A percentile compares a stretch with the other conserved stretches of the same genome.
Conservation (phyloP, 495 filamentous ascomycete species). For the Hypoxylon fragiforme region DNA sequence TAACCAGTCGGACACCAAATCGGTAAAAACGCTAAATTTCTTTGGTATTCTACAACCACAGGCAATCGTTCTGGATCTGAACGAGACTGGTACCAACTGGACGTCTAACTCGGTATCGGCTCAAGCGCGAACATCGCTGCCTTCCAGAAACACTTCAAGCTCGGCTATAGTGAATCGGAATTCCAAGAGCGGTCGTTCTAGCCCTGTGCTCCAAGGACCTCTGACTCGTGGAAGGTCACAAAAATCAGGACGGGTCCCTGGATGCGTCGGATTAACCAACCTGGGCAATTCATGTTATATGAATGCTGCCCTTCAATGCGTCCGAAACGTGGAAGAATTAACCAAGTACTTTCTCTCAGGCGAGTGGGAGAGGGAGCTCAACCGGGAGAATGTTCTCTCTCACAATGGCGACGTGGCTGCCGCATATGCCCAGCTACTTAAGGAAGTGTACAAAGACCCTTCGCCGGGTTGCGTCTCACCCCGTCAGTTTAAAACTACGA, state of each 20-base stretch:
- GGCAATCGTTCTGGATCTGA: slow-evolving; percentile 41
- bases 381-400: slow-evolving; percentile 78
- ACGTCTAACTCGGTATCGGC: slow-evolving; percentile 30
- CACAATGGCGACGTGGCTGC: slow-evolving; percentile 82
- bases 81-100: slow-evolving; percentile 37
- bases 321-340: slow-evolving; percentile 88
- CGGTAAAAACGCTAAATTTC: slow-evolving; percentile 27
- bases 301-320: slow-evolving; percentile 94
- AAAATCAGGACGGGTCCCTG: slow-evolving; percentile 61
- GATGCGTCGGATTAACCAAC: slow-evolving; percentile 82
- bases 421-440: slow-evolving; percentile 73
- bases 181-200: slow-evolving; percentile 61
- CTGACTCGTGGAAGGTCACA: slow-evolving; percentile 69
- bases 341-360: slow-evolving; percentile 84
- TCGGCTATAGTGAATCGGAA: slow-evolving; percentile 35
- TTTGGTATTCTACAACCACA: slow-evolving; percentile 42
- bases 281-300: slow-evolving; percentile 98
- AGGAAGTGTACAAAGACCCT: slow-evolving; percentile 69
- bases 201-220: slow-evolving; percentile 58
- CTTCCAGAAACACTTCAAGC: slow-evolving; percentile 37
- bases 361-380: slow-evolving; percentile 76
- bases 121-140: slow-evolving; percentile 17
- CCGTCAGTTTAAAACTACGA: slow-evolving; percentile 73
- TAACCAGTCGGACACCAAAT: slow-evolving; percentile 72
- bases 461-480: slow-evolving; percentile 68